Evolutionary conservation across 192 early-diverging fungal genomes (phyloP).

Genomic region (Coemansia sp.): DNA sequence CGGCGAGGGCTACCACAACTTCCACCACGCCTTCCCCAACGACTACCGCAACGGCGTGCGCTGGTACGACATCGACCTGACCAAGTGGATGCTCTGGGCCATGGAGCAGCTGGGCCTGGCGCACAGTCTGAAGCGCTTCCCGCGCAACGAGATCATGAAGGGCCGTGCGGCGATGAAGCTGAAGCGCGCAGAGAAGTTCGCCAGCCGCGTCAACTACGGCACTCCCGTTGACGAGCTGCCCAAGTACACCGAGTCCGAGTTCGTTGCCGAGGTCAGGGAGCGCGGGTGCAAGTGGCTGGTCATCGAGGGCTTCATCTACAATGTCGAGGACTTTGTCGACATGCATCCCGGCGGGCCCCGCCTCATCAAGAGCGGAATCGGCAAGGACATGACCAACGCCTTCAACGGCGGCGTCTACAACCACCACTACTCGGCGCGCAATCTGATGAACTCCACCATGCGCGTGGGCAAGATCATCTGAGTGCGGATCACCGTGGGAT

Average conservation of each 20-base stretch:
- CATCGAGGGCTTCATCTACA: slow-evolving; percentile 81
- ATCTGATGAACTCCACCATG: slow-evolving; percentile 73
- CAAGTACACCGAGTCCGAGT: slow-evolving; percentile 64
- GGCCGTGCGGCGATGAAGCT: slow-evolving; percentile 73
- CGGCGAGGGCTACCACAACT: slow-evolving; percentile 86
- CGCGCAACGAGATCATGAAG: slow-evolving; percentile 78
- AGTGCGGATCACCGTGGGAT: background rate
- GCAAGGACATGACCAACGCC: slow-evolving; percentile 80
- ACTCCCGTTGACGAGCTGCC: slow-evolving; percentile 68
- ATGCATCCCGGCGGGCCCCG: slow-evolving; percentile 85
- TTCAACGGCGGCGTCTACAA: slow-evolving; percentile 91
- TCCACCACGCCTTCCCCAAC: slow-evolving; percentile 84
- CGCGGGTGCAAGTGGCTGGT: slow-evolving; percentile 71
- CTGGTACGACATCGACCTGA: slow-evolving; percentile 75
- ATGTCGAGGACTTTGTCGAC: slow-evolving; percentile 77
- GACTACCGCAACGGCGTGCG: slow-evolving; percentile 83
- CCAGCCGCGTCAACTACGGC: slow-evolving; percentile 75
- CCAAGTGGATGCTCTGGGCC: slow-evolving; percentile 75
- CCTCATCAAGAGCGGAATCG: slow-evolving; percentile 69
- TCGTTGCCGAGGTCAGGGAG: slow-evolving; percentile 64
- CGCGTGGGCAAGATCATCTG: slow-evolving; percentile 61
- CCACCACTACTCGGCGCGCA: slow-evolving; percentile 84
- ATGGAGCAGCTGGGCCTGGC: slow-evolving; percentile 62
- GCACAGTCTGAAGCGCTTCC: slow-evolving; percentile 69
- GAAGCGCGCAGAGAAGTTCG: slow-evolving; percentile 70